Evolutionary conservation across 1,139 yeast genomes (phyloP).

Genomic region (Debaryomyces nepalensis): DNA sequence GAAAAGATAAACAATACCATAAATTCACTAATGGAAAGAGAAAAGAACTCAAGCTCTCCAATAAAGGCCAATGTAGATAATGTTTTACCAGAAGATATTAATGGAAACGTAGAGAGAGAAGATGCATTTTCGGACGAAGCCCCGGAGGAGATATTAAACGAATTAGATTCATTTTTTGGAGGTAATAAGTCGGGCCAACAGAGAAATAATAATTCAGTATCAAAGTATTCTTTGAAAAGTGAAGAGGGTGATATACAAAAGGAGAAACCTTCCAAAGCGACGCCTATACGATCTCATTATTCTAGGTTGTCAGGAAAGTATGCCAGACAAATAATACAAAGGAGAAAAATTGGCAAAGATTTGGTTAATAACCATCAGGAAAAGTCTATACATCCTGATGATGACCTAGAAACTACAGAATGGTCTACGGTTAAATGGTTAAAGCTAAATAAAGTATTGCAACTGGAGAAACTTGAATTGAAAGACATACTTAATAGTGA

Average conservation of each 20-base stretch:
- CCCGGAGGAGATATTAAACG: conserved; percentile 27
- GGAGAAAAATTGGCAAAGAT: conserved; percentile 13
- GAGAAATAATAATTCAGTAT: not conserved
- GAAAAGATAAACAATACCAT: conserved; percentile 26
- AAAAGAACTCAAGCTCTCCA: conserved; percentile 8
- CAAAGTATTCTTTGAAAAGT: not conserved
- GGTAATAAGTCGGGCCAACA: conserved; percentile 6
- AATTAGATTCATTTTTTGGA: conserved; percentile 25
- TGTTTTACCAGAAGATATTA: conserved; percentile 19
- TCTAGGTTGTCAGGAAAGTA: conserved; percentile 23
- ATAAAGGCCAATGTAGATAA: conserved; percentile 1
- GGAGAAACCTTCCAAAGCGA: conserved; percentile 12
- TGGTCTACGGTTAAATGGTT: conserved; percentile 34
- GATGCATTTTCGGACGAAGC: conserved; percentile 15
- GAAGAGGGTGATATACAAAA: not conserved
- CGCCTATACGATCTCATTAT: conserved; percentile 23
- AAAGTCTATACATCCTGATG: not conserved
- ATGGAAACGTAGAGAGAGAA: not conserved
- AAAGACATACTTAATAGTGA: conserved; percentile 31
- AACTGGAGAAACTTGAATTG: conserved; percentile 22
- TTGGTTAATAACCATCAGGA: not conserved
- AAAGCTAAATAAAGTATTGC: conserved; percentile 27
- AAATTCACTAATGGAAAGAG: conserved; percentile 20
- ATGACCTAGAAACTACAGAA: conserved; percentile 10
- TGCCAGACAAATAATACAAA: conserved; percentile 21